Percentiles rank a stretch among this genome's conserved stretches.
phyloP scores from a whole-genome alignment of 2,329 filamentous ascomycete genomes.

The Penicillium sp. region DNA sequence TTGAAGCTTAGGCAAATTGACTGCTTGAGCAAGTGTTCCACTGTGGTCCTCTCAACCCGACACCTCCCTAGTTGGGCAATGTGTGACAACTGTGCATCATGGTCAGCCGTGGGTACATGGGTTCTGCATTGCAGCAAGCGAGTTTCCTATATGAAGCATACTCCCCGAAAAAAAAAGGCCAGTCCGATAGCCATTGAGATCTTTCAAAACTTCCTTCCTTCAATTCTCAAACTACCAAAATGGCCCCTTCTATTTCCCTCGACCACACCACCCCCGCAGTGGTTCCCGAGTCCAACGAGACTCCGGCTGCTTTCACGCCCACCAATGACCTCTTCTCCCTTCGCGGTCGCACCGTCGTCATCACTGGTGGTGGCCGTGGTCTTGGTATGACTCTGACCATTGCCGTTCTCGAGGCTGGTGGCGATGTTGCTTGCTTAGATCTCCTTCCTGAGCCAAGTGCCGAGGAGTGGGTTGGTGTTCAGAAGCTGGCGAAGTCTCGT shows the following conservation, averaged over 20 bases:
- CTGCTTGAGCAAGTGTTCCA: constrained; percentile 10
- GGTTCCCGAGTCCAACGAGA: constrained; percentile 37
- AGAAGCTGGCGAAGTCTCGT: constrained; percentile 45
- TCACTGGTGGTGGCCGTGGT: constrained; percentile 58
- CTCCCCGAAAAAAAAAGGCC: background rate
- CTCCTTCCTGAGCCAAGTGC: constrained; percentile 39
- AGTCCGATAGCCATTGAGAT: background rate
- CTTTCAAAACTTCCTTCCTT: background rate
- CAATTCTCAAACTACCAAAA: constrained; percentile 11
- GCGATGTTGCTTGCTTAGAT: constrained; percentile 55
- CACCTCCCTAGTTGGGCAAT: constrained; percentile 23
- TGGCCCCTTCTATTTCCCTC: constrained; percentile 28
- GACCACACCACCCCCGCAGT: constrained; percentile 23
- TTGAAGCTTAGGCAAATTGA: constrained; percentile 4
- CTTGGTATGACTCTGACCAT: constrained; percentile 56
- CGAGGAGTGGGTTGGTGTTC: constrained; percentile 48
- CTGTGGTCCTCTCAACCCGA: constrained; percentile 10
- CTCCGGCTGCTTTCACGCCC: constrained; percentile 30
- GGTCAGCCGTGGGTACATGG: background rate
- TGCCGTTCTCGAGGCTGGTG: constrained; percentile 56
- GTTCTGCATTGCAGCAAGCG: background rate
- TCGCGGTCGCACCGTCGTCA: constrained; percentile 42
- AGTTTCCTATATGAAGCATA: constrained; percentile 12
- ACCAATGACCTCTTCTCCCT: constrained; percentile 51
- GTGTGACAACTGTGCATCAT: constrained; percentile 17